phyloP scores from a whole-genome alignment of 306 rosid genomes.

The Vachellia pachyceras region DNA sequence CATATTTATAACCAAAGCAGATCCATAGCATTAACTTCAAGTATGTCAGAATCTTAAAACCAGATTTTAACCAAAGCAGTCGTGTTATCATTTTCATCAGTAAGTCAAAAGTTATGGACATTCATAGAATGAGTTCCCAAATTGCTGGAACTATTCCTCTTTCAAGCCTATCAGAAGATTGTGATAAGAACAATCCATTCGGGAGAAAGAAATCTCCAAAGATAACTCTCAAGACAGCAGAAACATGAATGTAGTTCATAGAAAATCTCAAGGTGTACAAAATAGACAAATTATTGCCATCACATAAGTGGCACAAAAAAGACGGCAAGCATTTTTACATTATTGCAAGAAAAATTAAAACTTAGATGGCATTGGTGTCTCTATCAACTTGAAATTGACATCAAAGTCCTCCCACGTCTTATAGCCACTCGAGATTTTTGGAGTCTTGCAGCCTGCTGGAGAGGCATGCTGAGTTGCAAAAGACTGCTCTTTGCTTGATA shows the following conservation, averaged over 20 bases:
- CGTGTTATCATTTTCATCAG: neutral
- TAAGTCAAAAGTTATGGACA: neutral
- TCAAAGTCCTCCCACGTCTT: conserved; percentile 49
- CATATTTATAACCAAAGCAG: too few species aligned
- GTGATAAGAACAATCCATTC: neutral
- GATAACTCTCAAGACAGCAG: neutral
- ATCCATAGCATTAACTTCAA: too few species aligned
- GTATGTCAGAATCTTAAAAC: neutral
- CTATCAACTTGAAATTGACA: conserved; percentile 58
- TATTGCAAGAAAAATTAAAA: conserved; percentile 16
- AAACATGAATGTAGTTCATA: neutral
- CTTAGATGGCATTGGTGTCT: conserved; percentile 46
- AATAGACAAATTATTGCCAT: conserved; percentile 31
- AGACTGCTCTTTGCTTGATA: conserved; percentile 25
- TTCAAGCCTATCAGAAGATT: neutral
- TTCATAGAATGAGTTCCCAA: neutral
- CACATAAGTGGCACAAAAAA: conserved; percentile 39
- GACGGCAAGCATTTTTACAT: neutral
- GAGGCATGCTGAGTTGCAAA: conserved; percentile 40
- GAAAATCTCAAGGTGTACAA: neutral
- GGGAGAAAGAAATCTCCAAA: neutral
- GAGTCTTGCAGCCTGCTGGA: conserved; percentile 53
- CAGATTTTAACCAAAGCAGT: neutral
- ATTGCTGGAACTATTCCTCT: neutral
- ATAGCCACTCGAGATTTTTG: conserved; percentile 40